These are phyloP conservation scores for Xylaria scruposa DNA, from an alignment of 495 filamentous ascomycete species.

Conservation along the genomic window DNA sequence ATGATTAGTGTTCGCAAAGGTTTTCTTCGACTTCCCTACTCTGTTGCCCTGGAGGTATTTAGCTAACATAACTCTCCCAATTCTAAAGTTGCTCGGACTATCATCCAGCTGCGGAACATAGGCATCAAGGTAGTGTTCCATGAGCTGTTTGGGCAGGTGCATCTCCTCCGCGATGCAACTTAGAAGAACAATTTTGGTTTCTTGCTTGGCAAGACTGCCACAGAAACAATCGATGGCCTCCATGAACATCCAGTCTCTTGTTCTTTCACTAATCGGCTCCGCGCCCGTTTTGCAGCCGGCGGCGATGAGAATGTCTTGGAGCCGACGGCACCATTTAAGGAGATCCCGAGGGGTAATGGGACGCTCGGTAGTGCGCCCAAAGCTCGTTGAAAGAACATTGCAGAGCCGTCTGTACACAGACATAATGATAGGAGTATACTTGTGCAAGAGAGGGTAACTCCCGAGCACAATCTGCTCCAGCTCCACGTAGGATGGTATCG, in stretches of 20 bases:
- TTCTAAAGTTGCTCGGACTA: slow-evolving; percentile 60
- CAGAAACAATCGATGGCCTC: slow-evolving; percentile 91
- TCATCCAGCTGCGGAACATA: slow-evolving; percentile 71
- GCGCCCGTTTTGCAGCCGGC: slow-evolving; percentile 71
- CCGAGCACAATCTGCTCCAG: slow-evolving; percentile 73
- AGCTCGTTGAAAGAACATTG: slow-evolving; percentile 57
- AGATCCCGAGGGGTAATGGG: slow-evolving; percentile 79
- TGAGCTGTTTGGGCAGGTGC: slow-evolving; percentile 79
- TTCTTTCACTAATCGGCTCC: slow-evolving; percentile 73
- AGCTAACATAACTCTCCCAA: slow-evolving; percentile 70
- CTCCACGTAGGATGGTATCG: slow-evolving; percentile 71
- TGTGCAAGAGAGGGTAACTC: slow-evolving; percentile 71
- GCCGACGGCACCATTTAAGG: slow-evolving; percentile 84
- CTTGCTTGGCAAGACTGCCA: slow-evolving; percentile 72
- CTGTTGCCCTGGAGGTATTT: slow-evolving; percentile 52
- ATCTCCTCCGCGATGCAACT: slow-evolving; percentile 79
- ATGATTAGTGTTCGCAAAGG: slow-evolving; percentile 78
- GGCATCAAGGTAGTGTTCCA: slow-evolving; percentile 70
- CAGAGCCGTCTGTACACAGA: slow-evolving; percentile 75
- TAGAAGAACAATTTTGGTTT: slow-evolving; percentile 66
- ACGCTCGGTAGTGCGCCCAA: slow-evolving; percentile 63
- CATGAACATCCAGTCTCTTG: slow-evolving; percentile 84
- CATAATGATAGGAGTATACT: slow-evolving; percentile 73
- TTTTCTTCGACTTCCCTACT: slow-evolving; percentile 55
- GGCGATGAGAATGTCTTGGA: slow-evolving; percentile 64